Evolutionary conservation across 2,329 filamentous ascomycete species (phyloP).

Genomic region (Sordariomycetes sp.): DNA sequence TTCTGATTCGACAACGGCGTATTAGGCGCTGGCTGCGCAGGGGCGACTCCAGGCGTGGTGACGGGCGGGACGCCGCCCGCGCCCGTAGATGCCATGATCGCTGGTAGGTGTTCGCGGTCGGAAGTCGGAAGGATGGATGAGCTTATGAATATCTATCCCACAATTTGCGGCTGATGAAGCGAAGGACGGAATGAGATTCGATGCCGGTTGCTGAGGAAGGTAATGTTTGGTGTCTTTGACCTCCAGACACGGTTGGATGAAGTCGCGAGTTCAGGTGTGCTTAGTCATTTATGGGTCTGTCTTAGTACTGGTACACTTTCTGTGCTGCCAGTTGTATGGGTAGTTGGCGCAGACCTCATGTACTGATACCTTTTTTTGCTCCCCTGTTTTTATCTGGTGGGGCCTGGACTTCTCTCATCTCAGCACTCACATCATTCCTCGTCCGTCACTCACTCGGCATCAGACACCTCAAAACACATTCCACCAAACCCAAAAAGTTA

Average conservation of each 20-base stretch:
- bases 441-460: background rate
- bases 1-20: slow-evolving; percentile 69
- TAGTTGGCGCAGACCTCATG: too few species aligned
- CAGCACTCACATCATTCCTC: background rate
- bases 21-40: slow-evolving; percentile 16
- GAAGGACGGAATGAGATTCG: background rate
- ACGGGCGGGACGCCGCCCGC: slow-evolving; percentile 18
- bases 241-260: background rate
- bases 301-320: background rate
- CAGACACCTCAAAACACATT: background rate
- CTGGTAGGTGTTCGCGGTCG: background rate
- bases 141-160: background rate
- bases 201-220: background rate
- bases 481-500: background rate
- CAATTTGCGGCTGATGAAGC: background rate
- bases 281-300: background rate
- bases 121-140: background rate
- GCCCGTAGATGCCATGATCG: slow-evolving; percentile 10
- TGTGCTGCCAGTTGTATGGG: too few species aligned
- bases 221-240: background rate
- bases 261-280: background rate
- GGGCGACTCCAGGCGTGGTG: slow-evolving; percentile 8
- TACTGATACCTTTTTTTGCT: too few species aligned
- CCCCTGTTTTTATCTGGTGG: too few species aligned
- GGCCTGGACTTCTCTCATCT: background rate